These are phyloP conservation scores for Guillardia theta DNA, from an alignment of 78 protist species.

Conservation along the genomic window DNA sequence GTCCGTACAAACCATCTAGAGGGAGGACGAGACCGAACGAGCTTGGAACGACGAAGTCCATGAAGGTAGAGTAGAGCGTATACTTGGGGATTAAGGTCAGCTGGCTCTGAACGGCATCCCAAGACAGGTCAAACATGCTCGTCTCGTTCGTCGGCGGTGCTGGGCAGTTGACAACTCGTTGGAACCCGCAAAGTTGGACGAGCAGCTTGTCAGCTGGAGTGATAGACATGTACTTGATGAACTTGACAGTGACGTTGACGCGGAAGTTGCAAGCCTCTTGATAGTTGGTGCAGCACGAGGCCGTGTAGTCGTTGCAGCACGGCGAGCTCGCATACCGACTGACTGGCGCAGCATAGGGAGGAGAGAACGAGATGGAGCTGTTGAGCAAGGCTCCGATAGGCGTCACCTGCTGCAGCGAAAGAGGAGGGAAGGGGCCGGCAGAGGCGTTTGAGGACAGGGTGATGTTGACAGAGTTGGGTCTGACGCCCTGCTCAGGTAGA, in stretches of 20 bases:
- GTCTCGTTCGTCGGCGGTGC: neutral
- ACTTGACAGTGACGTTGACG: neutral
- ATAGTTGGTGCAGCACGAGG: neutral
- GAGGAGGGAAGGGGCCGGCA: neutral
- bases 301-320: neutral
- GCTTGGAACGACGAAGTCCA: neutral
- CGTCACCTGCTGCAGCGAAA: neutral
- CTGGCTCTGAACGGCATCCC: neutral
- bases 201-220: neutral
- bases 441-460: neutral
- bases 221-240: neutral
- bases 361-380: neutral
- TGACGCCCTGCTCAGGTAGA: neutral
- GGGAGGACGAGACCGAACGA: neutral
- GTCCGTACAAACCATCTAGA: neutral
- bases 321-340: neutral
- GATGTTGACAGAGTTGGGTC: neutral
- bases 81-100: neutral
- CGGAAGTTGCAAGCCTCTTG: too few relatives aligned
- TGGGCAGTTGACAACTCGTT: neutral
- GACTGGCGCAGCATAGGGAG: neutral
- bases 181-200: neutral
- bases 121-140: neutral
- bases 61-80: neutral
- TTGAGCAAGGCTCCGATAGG: neutral